Conservation (phyloP, 2,329 filamentous ascomycete genomes). For the Monilinia laxa region DNA sequence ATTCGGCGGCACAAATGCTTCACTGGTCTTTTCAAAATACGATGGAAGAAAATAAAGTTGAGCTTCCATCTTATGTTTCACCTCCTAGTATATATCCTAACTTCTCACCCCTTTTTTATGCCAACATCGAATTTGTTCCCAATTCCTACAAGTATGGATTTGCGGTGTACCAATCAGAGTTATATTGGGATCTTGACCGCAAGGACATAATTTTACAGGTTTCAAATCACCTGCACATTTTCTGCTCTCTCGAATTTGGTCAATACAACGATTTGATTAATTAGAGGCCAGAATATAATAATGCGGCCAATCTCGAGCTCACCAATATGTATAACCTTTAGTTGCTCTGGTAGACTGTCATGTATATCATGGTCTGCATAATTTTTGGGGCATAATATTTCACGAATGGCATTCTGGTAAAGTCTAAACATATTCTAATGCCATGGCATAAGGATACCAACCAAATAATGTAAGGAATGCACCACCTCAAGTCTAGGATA, state of each 20-base stretch:
- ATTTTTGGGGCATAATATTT: slow-evolving; percentile 27
- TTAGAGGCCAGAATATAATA: neutral
- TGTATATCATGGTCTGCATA: slow-evolving; percentile 25
- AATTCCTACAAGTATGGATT: slow-evolving; percentile 29
- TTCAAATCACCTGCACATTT: slow-evolving; percentile 30
- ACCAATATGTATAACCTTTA: slow-evolving; percentile 26
- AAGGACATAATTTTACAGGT: slow-evolving; percentile 25
- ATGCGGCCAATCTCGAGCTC: neutral
- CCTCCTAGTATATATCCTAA: slow-evolving; percentile 23
- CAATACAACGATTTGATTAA: slow-evolving; percentile 29
- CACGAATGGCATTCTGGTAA: slow-evolving; percentile 26
- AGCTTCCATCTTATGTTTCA: neutral
- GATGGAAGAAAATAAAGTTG: slow-evolving; percentile 12
- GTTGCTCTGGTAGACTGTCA: slow-evolving; percentile 14
- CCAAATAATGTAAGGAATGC: slow-evolving; percentile 31
- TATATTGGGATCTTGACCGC: slow-evolving; percentile 21
- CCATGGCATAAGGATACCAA: neutral
- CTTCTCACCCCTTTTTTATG: slow-evolving; percentile 27
- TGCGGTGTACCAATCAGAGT: slow-evolving; percentile 28
- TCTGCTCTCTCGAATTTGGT: slow-evolving; percentile 30
- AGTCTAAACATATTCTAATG: neutral
- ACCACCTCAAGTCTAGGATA: slow-evolving; percentile 28
- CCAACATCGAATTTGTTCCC: slow-evolving; percentile 26
- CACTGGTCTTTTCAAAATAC: slow-evolving; percentile 65
- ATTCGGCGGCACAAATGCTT: slow-evolving; percentile 95